Evolutionary conservation across 495 filamentous ascomycete genomes (phyloP), one percentile per base, ranked within the genome.

Genomic region (Trichoderma orchidacearum): DNA sequence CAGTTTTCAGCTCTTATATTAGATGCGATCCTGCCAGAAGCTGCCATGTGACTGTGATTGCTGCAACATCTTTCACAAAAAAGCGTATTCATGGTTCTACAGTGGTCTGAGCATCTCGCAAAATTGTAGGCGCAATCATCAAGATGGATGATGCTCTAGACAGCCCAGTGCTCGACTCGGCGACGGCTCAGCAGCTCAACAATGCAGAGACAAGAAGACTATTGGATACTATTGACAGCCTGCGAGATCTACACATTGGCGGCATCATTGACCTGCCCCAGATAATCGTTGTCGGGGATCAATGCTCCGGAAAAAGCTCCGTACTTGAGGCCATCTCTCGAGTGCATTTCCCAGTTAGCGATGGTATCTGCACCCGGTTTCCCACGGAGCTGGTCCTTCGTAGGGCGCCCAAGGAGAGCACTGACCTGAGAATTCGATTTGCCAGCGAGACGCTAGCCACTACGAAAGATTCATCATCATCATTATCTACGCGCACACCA

Each of bases 291-390:
- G 83, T 77, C 56, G 82, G 83, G 0, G 75, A 83, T 60, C 79
- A 83, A 56, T 81, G 75, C 0, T 69, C 72, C 15, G 81, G 81
- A 11, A 84, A 84, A 58, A 81, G 78, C 62, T 84, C 81, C 0
- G 82, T 86, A 2, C 71, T 86, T 0, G 80, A 85, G 55, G 80
- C 79, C 9, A 75, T 85, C 15, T 82, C 80, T 0, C 75, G 80
- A 5, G 70, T 85, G 15, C 66, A 71, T 0, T 83, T 86, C 55
- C 79, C 79, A 1, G 63, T 64, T 6, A 73, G 72, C 54, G 71
- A 68, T 36, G 76, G 63, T 35, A 57, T 79, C 0, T 79, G 75
- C 60, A 82, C 80, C 0, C 66, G 77, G 30, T 81, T 79, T 57
- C 70, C 79, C 3, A 81, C 76, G 0, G 78, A 83, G 61, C 59